Conservation (phyloP, 2,329 filamentous ascomycete species). For the Beauveria sp. region DNA sequence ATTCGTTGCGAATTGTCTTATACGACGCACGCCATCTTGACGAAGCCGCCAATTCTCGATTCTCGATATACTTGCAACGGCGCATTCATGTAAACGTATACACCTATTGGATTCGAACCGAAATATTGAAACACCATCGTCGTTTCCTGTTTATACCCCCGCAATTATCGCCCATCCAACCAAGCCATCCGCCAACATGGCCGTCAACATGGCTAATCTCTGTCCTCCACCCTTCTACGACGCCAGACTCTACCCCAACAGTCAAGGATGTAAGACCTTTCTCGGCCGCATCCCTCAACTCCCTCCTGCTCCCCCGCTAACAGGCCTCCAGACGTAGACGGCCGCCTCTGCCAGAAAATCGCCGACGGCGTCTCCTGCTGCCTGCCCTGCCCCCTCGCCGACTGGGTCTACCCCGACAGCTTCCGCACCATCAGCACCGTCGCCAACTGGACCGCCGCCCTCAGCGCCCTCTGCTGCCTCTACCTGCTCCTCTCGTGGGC, state of each 20-base stretch:
- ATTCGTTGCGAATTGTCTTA: background rate
- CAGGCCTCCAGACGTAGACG: slow-evolving; percentile 43
- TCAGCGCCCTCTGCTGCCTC: slow-evolving; percentile 60
- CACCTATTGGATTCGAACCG: too few relatives aligned
- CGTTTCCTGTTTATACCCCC: background rate
- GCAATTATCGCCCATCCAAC: background rate
- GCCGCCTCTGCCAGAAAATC: slow-evolving; percentile 45
- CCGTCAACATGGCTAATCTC: slow-evolving; percentile 20
- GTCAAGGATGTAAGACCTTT: slow-evolving; percentile 57
- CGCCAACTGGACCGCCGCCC: slow-evolving; percentile 79
- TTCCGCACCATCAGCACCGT: slow-evolving; percentile 53
- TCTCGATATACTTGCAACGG: background rate
- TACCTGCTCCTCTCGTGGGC: slow-evolving; percentile 77
- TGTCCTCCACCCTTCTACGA: slow-evolving; percentile 68
- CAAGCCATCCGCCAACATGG: background rate
- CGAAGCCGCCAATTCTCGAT: background rate
- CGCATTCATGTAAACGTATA: background rate
- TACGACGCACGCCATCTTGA: background rate
- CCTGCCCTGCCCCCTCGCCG: slow-evolving; percentile 78
- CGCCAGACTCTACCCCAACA: slow-evolving; percentile 47
- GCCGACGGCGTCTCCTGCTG: slow-evolving; percentile 60
- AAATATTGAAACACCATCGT: background rate
- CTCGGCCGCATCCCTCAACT: background rate
- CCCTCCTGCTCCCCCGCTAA: slow-evolving; percentile 6
- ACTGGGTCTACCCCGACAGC: slow-evolving; percentile 62